Evolutionary conservation across 306 rosid species (phyloP).

Genomic region (Dalbergia cultrata): DNA sequence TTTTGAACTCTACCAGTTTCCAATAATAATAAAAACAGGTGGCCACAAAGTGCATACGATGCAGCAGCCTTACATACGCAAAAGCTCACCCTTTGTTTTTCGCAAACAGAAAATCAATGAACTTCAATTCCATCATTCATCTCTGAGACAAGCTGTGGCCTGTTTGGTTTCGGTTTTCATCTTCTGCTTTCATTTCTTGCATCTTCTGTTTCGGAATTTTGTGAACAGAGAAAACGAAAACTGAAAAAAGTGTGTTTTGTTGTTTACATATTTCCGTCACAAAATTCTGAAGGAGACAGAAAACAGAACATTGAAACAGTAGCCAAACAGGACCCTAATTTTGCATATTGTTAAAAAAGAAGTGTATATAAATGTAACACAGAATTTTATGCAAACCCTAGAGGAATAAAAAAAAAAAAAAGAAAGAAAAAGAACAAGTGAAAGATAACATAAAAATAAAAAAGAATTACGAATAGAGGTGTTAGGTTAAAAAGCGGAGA

Average conservation of each 20-base stretch:
- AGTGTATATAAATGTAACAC: not conserved
- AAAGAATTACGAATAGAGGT: not conserved
- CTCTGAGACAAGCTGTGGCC: not conserved
- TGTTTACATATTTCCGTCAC: no score
- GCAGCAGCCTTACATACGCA: no score
- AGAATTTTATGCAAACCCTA: slow-evolving; percentile 15
- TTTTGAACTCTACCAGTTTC: not conserved
- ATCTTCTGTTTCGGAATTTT: no score
- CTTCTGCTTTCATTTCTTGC: no score
- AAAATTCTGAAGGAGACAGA: no score
- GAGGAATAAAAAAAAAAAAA: not conserved
- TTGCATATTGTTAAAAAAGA: not conserved
- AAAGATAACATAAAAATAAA: not conserved
- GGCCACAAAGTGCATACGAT: no score
- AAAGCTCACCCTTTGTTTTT: not conserved
- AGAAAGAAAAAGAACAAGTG: not conserved
- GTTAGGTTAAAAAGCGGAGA: not conserved
- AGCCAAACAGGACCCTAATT: not conserved
- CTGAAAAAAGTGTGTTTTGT: no score
- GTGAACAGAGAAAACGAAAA: no score
- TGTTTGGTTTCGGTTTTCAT: no score
- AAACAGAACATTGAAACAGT: not conserved
- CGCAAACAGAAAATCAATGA: slow-evolving; percentile 1
- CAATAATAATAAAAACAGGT: not conserved
- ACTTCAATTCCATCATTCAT: not conserved